These are phyloP conservation scores for Colletotrichum sansevieriae DNA, from an alignment of 2,329 filamentous ascomycete species.

Conservation along the genomic window DNA sequence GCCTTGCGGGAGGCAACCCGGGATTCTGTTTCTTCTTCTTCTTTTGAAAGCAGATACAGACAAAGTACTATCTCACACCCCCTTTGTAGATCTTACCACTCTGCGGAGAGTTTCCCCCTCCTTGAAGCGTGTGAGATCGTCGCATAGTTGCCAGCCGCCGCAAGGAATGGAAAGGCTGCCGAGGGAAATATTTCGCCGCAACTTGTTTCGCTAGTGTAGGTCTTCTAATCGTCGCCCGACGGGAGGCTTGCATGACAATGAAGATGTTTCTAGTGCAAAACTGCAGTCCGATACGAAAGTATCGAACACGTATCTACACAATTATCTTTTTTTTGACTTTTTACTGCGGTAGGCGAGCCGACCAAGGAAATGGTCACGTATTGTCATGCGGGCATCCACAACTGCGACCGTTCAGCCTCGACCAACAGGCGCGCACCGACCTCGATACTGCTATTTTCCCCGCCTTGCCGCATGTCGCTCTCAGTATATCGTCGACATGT, in stretches of 20 bases:
- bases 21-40: no score
- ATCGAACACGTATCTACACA: slow-evolving; percentile 2
- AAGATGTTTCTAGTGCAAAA: slow-evolving; percentile 17
- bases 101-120: slow-evolving; percentile 15
- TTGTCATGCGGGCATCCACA: slow-evolving; percentile 33
- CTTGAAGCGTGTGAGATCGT: slow-evolving; percentile 27
- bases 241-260: slow-evolving; percentile 12
- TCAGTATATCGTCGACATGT: slow-evolving; percentile 8
- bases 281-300: slow-evolving; percentile 6
- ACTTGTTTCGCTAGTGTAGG: not conserved
- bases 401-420: slow-evolving; percentile 18
- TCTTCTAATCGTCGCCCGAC: not conserved
- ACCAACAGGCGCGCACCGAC: not conserved
- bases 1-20: not conserved
- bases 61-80: not conserved
- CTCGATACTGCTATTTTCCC: not conserved
- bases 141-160: slow-evolving; percentile 17
- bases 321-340: not conserved
- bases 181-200: slow-evolving; percentile 18
- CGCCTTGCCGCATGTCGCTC: slow-evolving; percentile 2
- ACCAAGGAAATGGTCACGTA: not conserved
- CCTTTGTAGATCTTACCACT: slow-evolving; percentile 26
- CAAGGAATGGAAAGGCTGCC: not conserved
- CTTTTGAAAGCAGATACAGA: no score
- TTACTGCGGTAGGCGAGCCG: not conserved